phyloP scores from a whole-genome alignment of 345 rosid species.

The Dovyalis caffra region DNA sequence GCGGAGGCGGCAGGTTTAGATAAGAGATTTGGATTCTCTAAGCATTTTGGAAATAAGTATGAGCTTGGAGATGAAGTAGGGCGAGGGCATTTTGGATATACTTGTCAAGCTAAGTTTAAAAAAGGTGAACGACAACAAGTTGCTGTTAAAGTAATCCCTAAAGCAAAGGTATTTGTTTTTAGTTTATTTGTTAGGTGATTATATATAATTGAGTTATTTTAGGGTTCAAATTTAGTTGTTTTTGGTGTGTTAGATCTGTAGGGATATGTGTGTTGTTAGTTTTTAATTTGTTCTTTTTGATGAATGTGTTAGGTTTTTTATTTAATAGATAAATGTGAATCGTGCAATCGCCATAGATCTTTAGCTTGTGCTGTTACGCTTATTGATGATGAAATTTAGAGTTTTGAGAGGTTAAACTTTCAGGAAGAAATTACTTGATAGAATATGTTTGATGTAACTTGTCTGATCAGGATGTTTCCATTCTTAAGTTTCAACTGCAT shows the following conservation, averaged over 20 bases:
- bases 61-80: slow-evolving; percentile 41
- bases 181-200: slow-evolving; percentile 6
- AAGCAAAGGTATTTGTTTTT: slow-evolving; percentile 61
- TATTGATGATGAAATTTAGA: not conserved
- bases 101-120: slow-evolving; percentile 34
- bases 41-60: slow-evolving; percentile 54
- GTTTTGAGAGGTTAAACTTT: not conserved
- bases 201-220: slow-evolving; percentile 2
- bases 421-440: not conserved
- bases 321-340: not conserved
- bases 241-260: not conserved
- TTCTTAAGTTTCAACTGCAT: not conserved
- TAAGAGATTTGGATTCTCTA: slow-evolving; percentile 91
- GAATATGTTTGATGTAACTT: not conserved
- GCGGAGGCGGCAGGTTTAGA: slow-evolving; percentile 60
- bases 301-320: not conserved
- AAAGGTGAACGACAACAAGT: slow-evolving; percentile 34
- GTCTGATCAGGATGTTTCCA: not conserved
- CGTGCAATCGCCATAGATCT: not conserved
- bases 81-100: slow-evolving; percentile 39
- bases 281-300: not conserved
- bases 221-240: not conserved
- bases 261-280: not conserved
- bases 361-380: not conserved
- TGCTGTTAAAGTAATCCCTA: slow-evolving; percentile 53